Conservation (phyloP, 1,139 yeast genomes). For the Scheffersomyces titani region DNA sequence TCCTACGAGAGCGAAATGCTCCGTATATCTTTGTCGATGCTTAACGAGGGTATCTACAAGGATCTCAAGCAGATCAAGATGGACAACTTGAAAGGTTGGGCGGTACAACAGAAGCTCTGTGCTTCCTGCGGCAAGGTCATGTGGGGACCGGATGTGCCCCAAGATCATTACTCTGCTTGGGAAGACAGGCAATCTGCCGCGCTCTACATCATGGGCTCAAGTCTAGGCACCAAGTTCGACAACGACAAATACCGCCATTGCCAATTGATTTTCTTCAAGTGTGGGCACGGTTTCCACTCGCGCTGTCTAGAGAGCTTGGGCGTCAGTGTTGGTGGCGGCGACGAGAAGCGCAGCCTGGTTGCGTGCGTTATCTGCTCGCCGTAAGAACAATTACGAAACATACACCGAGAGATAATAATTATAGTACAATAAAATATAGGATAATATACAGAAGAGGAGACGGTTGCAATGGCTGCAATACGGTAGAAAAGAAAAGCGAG, state of each 20-base stretch:
- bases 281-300: conserved; percentile 68
- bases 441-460: too few relatives aligned
- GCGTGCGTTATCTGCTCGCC: not conserved
- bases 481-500: not conserved
- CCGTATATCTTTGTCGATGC: conserved; percentile 51
- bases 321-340: conserved; percentile 1
- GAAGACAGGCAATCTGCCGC: conserved; percentile 32
- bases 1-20: conserved; percentile 63
- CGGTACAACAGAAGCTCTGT: conserved; percentile 54
- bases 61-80: conserved; percentile 41
- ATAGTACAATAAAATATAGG: too few relatives aligned
- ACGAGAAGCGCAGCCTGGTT: not conserved
- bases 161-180: conserved; percentile 49
- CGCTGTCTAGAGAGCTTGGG: conserved; percentile 46
- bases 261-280: conserved; percentile 35
- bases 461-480: not conserved
- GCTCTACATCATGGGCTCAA: conserved; percentile 6
- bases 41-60: conserved; percentile 54
- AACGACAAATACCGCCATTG: conserved; percentile 15
- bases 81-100: conserved; percentile 60
- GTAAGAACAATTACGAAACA: not conserved
- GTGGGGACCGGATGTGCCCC: conserved; percentile 60
- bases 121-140: conserved; percentile 68
- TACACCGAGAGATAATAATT: not conserved
- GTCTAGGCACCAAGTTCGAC: conserved; percentile 5